A percentile compares a stretch with the other conserved stretches of the same genome.
Evolutionary conservation across 1,284 basidiomycete genomes (phyloP).

Genomic region (Anthracocystis panici-leucophaei): DNA sequence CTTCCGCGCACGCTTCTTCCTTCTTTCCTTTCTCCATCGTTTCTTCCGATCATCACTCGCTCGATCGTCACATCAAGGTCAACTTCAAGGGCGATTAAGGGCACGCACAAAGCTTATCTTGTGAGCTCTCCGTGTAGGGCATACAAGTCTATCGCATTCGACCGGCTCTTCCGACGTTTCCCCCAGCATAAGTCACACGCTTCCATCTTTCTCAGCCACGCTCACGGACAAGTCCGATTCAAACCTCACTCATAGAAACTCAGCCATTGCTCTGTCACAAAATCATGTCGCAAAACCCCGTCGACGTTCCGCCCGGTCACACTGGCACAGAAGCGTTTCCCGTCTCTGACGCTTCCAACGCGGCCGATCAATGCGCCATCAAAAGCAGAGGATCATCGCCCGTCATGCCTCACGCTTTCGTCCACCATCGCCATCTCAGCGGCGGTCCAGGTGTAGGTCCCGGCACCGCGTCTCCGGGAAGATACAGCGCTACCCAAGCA

Average conservation of each 20-base stretch:
- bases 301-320: slow-evolving; percentile 16
- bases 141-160: not conserved
- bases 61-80: not conserved
- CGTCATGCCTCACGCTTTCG: slow-evolving; percentile 70
- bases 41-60: not conserved
- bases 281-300: slow-evolving; percentile 36
- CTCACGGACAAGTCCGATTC: not conserved
- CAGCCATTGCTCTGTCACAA: no score
- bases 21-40: not conserved
- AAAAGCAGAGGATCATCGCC: slow-evolving; percentile 36
- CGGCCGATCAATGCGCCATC: slow-evolving; percentile 32
- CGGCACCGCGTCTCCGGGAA: slow-evolving; percentile 44
- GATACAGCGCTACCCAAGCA: slow-evolving; percentile 45
- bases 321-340: slow-evolving; percentile 3
- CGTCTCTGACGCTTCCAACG: slow-evolving; percentile 4
- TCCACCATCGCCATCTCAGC: slow-evolving; percentile 77
- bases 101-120: not conserved
- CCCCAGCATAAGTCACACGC: not conserved
- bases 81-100: not conserved
- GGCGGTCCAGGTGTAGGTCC: slow-evolving; percentile 50
- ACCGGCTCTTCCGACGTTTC: not conserved
- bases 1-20: not conserved
- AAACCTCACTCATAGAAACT: not conserved
- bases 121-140: not conserved
- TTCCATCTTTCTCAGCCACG: not conserved